Base-by-base conservation (phyloP, 2,329 filamentous ascomycete species). In the Beauveria medogensis region DNA sequence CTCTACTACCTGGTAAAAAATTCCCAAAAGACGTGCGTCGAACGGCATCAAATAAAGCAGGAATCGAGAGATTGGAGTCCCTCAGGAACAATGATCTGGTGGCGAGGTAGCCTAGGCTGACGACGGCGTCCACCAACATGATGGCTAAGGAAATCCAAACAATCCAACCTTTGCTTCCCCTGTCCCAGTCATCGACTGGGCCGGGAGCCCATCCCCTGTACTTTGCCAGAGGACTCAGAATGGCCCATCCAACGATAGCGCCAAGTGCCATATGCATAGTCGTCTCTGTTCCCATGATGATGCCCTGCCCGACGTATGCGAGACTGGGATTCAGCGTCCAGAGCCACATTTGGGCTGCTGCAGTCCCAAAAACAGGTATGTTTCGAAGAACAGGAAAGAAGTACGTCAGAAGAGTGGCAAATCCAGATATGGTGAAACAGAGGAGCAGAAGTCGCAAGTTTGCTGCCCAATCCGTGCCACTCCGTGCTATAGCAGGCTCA, bases 281-380 rank as follows among this genome's bases (percentile, higher is more conserved):
- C 0, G 94, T 99, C 44, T 91, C 88, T 4, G 93, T 90, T 0
- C 94, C 94, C 94, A 99, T 99, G 69, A 99, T 97, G 64, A 99
- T 95, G 12, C 94, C 94, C 75, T 99, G 94, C 0, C 94, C 94
- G 28, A 97, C 86, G 71, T 99, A 99, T 2, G 94, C 94, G n/a
- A 96, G 88, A 51, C 92, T 97, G 0, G 94, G 94, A 66, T 99
- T 99, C 7, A 99, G 78, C 1, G 91, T 94, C 94, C 94, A 99
- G 1, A 97, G 82, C 93, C 93, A 99, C 2, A 84, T 84, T 1
- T 83, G 76, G 0, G 92, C 92, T 7, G 95, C 82, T 2, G 82
- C 75, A 0, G 82, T 75, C 0, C 94, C 94, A 66, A 97, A 90
- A 28, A 99, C 78, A 0, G 94, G 94, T n/a, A 99, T 78, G 65